These are phyloP conservation scores for Priceomyces fermenticarens DNA, from an alignment of 805 yeast species.

Conservation along the genomic window DNA sequence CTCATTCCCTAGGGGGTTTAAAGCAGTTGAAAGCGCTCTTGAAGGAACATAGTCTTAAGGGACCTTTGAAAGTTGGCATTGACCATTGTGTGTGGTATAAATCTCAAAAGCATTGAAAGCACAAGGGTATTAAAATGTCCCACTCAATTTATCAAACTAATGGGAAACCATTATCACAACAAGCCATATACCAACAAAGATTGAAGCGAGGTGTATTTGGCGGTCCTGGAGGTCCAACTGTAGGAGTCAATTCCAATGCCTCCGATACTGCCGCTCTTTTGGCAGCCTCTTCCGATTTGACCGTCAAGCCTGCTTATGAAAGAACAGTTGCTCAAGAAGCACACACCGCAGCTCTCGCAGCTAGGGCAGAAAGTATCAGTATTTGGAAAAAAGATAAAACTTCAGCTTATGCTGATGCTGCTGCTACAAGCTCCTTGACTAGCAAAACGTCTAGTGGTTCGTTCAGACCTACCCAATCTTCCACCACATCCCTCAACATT, in stretches of 20 bases:
- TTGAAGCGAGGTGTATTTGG: slow-evolving; percentile 65
- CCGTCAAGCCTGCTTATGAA: slow-evolving; percentile 60
- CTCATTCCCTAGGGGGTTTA: too few relatives aligned
- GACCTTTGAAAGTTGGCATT: too few relatives aligned
- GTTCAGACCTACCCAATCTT: slow-evolving; percentile 36
- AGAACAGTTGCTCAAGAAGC: slow-evolving; percentile 60
- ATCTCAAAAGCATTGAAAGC: not conserved
- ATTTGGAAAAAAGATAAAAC: slow-evolving; percentile 47
- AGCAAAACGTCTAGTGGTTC: slow-evolving; percentile 11
- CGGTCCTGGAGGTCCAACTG: slow-evolving; percentile 42
- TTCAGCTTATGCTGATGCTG: slow-evolving; percentile 48
- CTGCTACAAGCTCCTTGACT: slow-evolving; percentile 36
- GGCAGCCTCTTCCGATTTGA: slow-evolving; percentile 65
- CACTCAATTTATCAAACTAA: slow-evolving; percentile 58
- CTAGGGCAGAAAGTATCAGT: slow-evolving; percentile 39
- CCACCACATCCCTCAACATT: slow-evolving; percentile 42
- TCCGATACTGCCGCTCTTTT: slow-evolving; percentile 75
- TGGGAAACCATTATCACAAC: slow-evolving; percentile 70
- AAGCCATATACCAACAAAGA: slow-evolving; percentile 73
- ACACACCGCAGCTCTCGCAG: slow-evolving; percentile 59
- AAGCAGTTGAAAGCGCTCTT: too few relatives aligned
- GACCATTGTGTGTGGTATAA: too few relatives aligned
- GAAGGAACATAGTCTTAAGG: too few relatives aligned
- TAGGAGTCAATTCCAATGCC: slow-evolving; percentile 68
- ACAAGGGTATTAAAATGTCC: slow-evolving; percentile 21